phyloP scores from a whole-genome alignment of 2,329 filamentous ascomycete species.

The Exophiala spinifera region DNA sequence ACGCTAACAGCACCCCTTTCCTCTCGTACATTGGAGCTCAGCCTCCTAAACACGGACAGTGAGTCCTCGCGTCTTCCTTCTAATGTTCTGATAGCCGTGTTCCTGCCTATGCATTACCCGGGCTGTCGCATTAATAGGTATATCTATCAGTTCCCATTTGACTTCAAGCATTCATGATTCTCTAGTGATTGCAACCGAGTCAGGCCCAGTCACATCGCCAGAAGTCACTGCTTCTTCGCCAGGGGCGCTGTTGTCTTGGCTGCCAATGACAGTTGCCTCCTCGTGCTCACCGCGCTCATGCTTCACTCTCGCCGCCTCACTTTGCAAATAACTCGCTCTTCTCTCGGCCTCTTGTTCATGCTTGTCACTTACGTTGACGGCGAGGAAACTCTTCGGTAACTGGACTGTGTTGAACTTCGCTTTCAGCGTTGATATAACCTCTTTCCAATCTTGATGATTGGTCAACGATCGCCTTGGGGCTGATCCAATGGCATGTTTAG shows the following conservation, averaged over 20 bases:
- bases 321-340: conserved; percentile 22
- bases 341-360: conserved; percentile 35
- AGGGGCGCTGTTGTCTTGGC: neutral
- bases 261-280: neutral
- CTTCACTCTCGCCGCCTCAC: conserved; percentile 16
- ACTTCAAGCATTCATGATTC: neutral
- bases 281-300: conserved; percentile 1
- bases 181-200: neutral
- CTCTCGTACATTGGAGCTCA: no score
- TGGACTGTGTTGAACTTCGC: conserved; percentile 89
- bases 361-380: conserved; percentile 52
- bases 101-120: neutral
- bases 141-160: neutral
- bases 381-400: conserved; percentile 50
- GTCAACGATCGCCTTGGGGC: conserved; percentile 87
- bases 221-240: neutral
- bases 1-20: no score
- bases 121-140: neutral
- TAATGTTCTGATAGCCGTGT: no score
- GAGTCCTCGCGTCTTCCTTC: no score
- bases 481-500: conserved; percentile 92
- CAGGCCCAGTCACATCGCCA: neutral
- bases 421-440: conserved; percentile 90
- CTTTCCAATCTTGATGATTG: conserved; percentile 89
- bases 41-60: no score